Percentiles rank a stretch among this genome's conserved stretches.
phyloP scores from a whole-genome alignment of 805 yeast species.

The Zygosaccharomyces siamensis region DNA sequence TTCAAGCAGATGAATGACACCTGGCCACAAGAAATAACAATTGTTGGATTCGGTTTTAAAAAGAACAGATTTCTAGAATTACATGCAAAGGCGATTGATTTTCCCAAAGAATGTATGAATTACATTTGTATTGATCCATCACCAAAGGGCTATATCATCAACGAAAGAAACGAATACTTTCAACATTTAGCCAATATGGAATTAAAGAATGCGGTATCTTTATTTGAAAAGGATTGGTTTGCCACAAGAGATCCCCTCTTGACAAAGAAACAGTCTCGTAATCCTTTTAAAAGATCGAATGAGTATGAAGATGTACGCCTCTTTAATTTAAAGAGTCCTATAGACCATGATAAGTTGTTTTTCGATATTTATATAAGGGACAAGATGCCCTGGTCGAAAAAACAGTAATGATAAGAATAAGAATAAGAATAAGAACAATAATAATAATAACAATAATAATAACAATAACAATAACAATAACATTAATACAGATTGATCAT shows the following conservation, averaged over 20 bases:
- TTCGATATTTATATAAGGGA: conserved; percentile 21
- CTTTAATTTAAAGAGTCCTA: conserved; percentile 10
- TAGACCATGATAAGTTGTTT: conserved; percentile 17
- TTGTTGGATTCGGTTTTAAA: conserved; percentile 76
- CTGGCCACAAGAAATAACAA: conserved; percentile 50
- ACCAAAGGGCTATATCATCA: conserved; percentile 34
- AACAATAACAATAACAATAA: too few relatives aligned
- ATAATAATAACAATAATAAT: too few relatives aligned
- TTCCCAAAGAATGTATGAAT: conserved; percentile 35
- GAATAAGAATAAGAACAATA: too few relatives aligned
- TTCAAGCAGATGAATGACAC: conserved; percentile 43
- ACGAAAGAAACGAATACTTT: conserved; percentile 39
- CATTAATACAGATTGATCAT: neutral
- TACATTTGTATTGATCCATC: conserved; percentile 58
- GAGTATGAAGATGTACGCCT: conserved; percentile 29
- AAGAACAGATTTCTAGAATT: conserved; percentile 49
- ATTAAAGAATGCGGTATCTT: conserved; percentile 46
- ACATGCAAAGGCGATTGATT: conserved; percentile 52
- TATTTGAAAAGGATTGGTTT: conserved; percentile 52
- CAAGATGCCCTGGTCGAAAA: conserved; percentile 33
- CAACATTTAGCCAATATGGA: conserved; percentile 47
- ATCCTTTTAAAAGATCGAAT: conserved; percentile 49
- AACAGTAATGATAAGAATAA: too few relatives aligned
- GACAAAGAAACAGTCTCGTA: conserved; percentile 48
- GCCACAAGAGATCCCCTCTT: conserved; percentile 45